Evolutionary conservation across 2,329 filamentous ascomycete genomes (phyloP).

Genomic region (Magnaporthiopsis incrustans): DNA sequence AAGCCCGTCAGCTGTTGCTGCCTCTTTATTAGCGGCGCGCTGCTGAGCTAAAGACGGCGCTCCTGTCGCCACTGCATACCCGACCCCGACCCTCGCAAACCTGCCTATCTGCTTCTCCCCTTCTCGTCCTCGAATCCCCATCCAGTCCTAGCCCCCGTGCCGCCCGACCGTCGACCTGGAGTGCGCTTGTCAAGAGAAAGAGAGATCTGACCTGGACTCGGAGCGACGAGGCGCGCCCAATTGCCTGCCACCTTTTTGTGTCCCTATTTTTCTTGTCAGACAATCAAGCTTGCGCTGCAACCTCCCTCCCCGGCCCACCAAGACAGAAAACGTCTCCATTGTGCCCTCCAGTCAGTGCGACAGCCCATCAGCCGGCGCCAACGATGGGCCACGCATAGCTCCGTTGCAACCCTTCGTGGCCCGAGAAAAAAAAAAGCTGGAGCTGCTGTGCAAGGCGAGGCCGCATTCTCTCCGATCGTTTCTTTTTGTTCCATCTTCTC

Average conservation of each 20-base stretch:
- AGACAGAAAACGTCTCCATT: background rate
- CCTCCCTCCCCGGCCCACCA: background rate
- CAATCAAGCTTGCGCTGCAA: background rate
- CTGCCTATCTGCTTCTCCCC: background rate
- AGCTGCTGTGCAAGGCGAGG: background rate
- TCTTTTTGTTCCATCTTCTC: background rate
- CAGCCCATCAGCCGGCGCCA: conserved; percentile 2
- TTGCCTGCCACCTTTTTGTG: background rate
- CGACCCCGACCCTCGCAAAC: background rate
- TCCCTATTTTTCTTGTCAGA: background rate
- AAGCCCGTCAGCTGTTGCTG: background rate
- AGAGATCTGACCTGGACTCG: background rate
- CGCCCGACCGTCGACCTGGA: background rate
- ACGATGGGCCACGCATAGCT: conserved; percentile 10
- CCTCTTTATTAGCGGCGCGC: background rate
- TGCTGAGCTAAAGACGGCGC: background rate
- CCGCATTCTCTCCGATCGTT: background rate
- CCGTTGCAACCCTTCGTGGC: conserved; percentile 10
- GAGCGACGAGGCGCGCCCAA: background rate
- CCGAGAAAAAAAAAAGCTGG: background rate
- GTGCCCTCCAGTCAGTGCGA: conserved; percentile 2
- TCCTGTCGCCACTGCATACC: conserved; percentile 1
- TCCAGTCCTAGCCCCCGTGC: background rate
- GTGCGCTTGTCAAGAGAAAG: background rate
- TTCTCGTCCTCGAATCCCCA: background rate